Base-by-base conservation (phyloP, 805 yeast species). In the Diddensiella caesifluorescens region DNA sequence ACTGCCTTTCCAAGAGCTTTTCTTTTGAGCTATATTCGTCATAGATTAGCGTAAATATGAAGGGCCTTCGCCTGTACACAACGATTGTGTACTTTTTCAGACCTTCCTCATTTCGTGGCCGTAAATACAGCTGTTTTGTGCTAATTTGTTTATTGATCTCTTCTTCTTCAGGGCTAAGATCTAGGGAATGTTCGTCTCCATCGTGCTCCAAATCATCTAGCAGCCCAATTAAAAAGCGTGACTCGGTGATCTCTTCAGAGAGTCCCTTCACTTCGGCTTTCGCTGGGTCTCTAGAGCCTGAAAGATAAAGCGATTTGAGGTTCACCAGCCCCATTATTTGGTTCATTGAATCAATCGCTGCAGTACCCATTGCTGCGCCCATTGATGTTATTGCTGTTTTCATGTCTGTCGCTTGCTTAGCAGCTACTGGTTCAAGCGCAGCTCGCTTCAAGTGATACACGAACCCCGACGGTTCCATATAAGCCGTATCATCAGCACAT, bases 21-120 rank as follows among this genome's bases (percentile, higher is more conserved):
- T 38, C 45, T 1, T 25, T 10, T 3, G 26, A 10, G 4, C 19
- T 6, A 15, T 34, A 38, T 15, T 41, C 38, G 15, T 28, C 22
- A 40, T 47, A 52, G 3, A 53, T 25, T 3, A 55, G 38, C 3
- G 51, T 43, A 41, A 52, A 55, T 10, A 47, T 46, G 20, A 55
- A 47, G 7, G 60, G 59, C 6, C 48, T 30, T 12, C 58, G 33
- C 13, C 50, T 45, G 35, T 55, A 55, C 18, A 55, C 38, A 9
- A 55, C 52, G 4, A 54, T 27, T n/a, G 43, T 39, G 27, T 28
- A 36, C 19, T 13, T 9, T 2, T 39, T 44, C 25, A 22, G 35
- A 22, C 29, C 19, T 20, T 22, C 42, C 29, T n/a, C 35, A n/a
- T 22, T 41, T 16, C 10, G 38, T 16, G 30, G 18, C 30, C 35